phyloP scores from a whole-genome alignment of 768 basidiomycete genomes.

The Lepiota subincarnata region DNA sequence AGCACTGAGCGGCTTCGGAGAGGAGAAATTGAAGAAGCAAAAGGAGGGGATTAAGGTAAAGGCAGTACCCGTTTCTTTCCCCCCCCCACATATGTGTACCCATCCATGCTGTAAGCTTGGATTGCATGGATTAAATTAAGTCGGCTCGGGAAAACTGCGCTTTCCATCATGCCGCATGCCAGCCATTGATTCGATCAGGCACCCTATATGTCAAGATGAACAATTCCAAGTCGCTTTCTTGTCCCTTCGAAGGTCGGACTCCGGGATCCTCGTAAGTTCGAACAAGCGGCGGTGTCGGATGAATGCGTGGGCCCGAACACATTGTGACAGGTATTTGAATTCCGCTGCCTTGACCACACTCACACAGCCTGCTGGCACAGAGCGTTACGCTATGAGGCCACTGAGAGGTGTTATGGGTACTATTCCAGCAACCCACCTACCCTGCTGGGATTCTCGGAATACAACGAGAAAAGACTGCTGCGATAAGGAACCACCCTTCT shows the following conservation, averaged over 20 bases:
- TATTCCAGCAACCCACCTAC: no score
- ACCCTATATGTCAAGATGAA: background rate
- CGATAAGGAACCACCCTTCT: no score
- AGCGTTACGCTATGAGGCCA: background rate
- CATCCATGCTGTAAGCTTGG: slow-evolving; percentile 8
- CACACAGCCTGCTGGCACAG: background rate
- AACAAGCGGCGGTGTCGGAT: background rate
- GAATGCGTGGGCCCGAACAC: no score
- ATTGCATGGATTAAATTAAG: background rate
- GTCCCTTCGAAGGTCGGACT: no score
- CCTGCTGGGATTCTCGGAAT: no score
- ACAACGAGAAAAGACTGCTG: no score
- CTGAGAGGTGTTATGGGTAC: no score
- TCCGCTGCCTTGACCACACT: no score
- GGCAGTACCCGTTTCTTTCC: background rate
- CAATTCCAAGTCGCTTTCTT: no score
- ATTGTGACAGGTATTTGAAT: no score
- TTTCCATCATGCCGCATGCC: no score
- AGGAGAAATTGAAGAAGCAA: background rate
- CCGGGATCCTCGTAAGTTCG: no score
- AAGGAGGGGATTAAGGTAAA: background rate
- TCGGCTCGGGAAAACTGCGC: background rate
- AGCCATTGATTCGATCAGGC: background rate
- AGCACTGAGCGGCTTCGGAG: background rate
- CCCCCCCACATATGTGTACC: background rate